phyloP scores from a whole-genome alignment of 345 rosid genomes.

The Syzygium jambos region DNA sequence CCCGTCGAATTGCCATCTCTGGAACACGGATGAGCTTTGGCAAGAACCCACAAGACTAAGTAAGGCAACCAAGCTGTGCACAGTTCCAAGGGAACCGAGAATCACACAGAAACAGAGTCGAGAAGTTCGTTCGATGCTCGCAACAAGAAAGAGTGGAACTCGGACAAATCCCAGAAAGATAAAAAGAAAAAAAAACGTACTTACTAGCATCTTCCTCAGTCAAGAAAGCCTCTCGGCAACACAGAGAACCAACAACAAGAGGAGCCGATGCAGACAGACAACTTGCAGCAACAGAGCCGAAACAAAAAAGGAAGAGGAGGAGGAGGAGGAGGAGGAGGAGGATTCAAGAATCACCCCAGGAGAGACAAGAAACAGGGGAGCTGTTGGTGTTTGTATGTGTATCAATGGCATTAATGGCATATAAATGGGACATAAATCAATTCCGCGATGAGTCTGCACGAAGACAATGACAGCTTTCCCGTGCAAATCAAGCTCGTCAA shows the following conservation, averaged over 20 bases:
- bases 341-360: neutral
- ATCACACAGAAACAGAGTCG: neutral
- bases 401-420: constrained; percentile 52
- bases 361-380: neutral
- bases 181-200: constrained; percentile 58
- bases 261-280: neutral
- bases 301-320: neutral
- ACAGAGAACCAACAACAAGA: neutral
- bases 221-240: constrained; percentile 18
- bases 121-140: neutral
- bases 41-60: neutral
- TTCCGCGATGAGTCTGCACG: neutral
- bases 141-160: constrained; percentile 2
- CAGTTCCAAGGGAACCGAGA: neutral
- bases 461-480: constrained; percentile 24
- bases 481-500: neutral
- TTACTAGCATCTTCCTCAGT: constrained; percentile 98
- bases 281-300: neutral
- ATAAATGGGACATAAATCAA: constrained; percentile 31
- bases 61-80: neutral
- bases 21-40: neutral
- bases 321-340: constrained; percentile 4
- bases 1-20: neutral
- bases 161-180: constrained; percentile 7
- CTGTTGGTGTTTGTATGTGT: constrained; percentile 23